Evolutionary conservation across 116 monocot genomes (phyloP), one percentile per base, ranked within the genome.

Genomic region (Papilionanthe hybrid): DNA sequence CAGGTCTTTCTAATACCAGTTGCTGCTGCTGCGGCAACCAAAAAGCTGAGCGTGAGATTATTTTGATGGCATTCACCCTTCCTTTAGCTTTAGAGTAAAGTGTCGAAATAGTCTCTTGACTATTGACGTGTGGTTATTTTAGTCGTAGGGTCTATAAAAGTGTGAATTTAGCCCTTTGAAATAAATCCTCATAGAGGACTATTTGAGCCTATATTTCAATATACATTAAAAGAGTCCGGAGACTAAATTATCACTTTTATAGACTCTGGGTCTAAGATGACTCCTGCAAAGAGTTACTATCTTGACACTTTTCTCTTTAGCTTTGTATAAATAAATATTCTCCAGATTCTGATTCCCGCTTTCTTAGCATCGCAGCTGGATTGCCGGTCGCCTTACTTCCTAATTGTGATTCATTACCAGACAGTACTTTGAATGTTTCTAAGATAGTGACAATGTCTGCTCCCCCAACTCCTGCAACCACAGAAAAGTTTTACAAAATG

Each of bases 391-490:
- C 71, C 72, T 71, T 19, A 4, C 55, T 63, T 10, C 77, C 82
- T 7, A 60, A 78, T 11, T 37, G 12, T 11, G 49, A 78, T 32
- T 83, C 83, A 47, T 55, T 78, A 29, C 43, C 82, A 19, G 66
- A 49, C 4, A 22, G 44, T 15, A 11, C 13, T 22, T 7, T 71
- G 69, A 15, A 30, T 28, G 68, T 53, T 53, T 15, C 53, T 18
- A 53, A 53, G 53, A 53, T 17, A 18, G 15, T 53, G 53, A 53
- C 0, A 13, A 4, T 53, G 68, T 30, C 41, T 71, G 49, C 77
- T 50, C 77, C 82, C 12, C 42, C 69, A 42, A 77, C 82, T 17
- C 82, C 82, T 66, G 69, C 68, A 72, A 77, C 43, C 5, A 42
- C 42, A 43, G 77, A 71, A 44, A 44, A 50, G 9, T 75, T 37